Percentiles rank a stretch among this genome's conserved stretches.
Conservation (phyloP, 2,329 filamentous ascomycete genomes). For the Dactylellina drechsleri region DNA sequence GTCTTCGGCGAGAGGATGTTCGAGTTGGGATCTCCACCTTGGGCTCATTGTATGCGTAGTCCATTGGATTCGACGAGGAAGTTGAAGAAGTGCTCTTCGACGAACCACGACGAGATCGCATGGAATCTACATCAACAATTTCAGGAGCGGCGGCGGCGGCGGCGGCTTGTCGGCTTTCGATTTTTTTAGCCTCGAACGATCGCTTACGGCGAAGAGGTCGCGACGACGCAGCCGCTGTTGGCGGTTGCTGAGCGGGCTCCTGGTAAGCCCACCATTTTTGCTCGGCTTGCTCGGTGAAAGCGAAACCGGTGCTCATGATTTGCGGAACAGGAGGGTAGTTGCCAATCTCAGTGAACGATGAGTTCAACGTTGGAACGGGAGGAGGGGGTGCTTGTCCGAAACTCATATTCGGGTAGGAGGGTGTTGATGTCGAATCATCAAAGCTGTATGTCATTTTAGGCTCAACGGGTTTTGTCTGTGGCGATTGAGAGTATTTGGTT, state of each 20-base stretch:
- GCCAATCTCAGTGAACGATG: constrained; percentile 48
- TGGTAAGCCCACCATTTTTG: constrained; percentile 49
- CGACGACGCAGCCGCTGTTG: constrained; percentile 37
- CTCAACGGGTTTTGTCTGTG: constrained; percentile 29
- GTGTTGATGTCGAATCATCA: constrained; percentile 55
- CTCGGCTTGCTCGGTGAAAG: constrained; percentile 46
- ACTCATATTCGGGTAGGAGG: constrained; percentile 44
- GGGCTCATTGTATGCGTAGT: constrained; percentile 33
- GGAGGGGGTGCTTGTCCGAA: constrained; percentile 53
- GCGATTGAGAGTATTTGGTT: constrained; percentile 52
- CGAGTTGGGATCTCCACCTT: constrained; percentile 36
- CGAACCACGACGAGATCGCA: constrained; percentile 50
- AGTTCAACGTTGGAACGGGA: constrained; percentile 29
- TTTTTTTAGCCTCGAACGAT: constrained; percentile 45
- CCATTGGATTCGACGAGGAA: constrained; percentile 29
- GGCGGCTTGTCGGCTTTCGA: constrained; percentile 22
- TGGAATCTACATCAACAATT: constrained; percentile 51
- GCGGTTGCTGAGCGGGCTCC: constrained; percentile 29
- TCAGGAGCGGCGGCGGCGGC: constrained; percentile 34
- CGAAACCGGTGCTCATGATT: constrained; percentile 51
- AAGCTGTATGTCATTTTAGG: constrained; percentile 52
- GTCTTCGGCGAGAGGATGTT: constrained; percentile 37
- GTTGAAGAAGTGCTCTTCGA: constrained; percentile 42
- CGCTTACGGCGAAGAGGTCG: constrained; percentile 42
- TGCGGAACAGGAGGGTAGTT: constrained; percentile 50